phyloP scores from a whole-genome alignment of 2,329 filamentous ascomycete genomes.

The Apiospora rasikravindrae region DNA sequence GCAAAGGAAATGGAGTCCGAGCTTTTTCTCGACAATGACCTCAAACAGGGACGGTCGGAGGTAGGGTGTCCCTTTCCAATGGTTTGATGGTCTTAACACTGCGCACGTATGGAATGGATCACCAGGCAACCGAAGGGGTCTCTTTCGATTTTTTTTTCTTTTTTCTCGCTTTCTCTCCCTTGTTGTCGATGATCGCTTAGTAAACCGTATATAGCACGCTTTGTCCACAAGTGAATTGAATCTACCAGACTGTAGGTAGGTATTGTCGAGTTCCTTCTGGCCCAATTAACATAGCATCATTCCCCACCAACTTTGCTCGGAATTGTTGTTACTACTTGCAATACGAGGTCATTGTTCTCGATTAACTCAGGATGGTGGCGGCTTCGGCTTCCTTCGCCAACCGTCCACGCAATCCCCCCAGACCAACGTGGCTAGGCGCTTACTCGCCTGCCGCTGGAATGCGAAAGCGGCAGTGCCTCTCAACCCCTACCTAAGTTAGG shows the following conservation, averaged over 20 bases:
- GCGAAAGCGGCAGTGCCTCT: conserved; percentile 5
- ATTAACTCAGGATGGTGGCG: not conserved
- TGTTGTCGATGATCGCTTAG: not conserved
- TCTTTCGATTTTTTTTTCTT: not conserved
- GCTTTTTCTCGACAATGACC: not conserved
- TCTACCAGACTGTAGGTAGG: too few species aligned
- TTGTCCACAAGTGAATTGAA: not conserved
- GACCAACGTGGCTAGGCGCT: not conserved
- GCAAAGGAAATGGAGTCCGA: conserved; percentile 5
- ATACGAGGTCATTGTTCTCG: not conserved
- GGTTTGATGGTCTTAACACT: conserved; percentile 10
- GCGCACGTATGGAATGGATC: conserved; percentile 12
- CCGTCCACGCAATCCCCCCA: conserved; percentile 6
- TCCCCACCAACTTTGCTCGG: not conserved
- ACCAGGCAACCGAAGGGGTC: conserved; percentile 11
- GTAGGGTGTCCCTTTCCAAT: conserved; percentile 12
- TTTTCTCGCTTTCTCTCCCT: not conserved
- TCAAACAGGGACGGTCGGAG: conserved; percentile 16
- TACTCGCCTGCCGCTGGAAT: conserved; percentile 3
- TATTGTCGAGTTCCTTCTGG: not conserved
- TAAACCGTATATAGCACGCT: not conserved
- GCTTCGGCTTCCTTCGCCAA: not conserved
- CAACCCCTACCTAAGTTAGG: not conserved
- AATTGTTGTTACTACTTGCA: not conserved
- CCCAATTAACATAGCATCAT: not conserved